Conservation (phyloP, 2,329 filamentous ascomycete species). For the Sphaerulina populicola region DNA sequence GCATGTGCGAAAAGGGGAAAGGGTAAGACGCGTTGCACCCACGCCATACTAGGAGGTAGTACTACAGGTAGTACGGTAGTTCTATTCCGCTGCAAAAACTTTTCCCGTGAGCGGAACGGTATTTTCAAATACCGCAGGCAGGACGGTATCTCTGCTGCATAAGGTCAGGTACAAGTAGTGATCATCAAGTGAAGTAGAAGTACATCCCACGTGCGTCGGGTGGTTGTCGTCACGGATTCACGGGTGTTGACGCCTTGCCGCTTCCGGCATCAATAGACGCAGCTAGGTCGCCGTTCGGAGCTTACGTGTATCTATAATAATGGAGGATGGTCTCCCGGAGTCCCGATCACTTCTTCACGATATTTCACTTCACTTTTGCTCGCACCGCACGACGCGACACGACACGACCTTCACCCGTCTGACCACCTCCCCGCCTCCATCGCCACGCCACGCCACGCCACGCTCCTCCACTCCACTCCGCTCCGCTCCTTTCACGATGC, state of each 20-base stretch:
- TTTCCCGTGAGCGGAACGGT: not conserved
- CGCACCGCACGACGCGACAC: not conserved
- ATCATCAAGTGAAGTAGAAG: too few species aligned
- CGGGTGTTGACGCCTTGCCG: not conserved
- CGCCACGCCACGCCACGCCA: not conserved
- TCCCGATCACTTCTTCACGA: too few species aligned
- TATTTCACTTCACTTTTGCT: not conserved
- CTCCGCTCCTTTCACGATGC: constrained; percentile 7
- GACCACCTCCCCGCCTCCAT: too few species aligned
- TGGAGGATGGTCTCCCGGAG: not conserved
- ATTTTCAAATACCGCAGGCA: too few species aligned
- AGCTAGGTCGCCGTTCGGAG: not conserved
- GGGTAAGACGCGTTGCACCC: constrained; percentile 2
- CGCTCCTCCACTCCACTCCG: not conserved
- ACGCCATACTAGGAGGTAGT: not conserved
- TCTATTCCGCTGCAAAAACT: not conserved
- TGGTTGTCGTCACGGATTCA: not conserved
- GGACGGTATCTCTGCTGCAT: too few species aligned
- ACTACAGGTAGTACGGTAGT: too few species aligned
- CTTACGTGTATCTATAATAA: not conserved
- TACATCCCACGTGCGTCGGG: too few species aligned
- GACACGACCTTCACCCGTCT: too few species aligned
- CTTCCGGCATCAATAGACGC: not conserved
- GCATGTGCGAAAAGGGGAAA: not conserved
- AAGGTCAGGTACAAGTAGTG: too few species aligned